These are phyloP conservation scores for Pythium grandisporangium DNA, from an alignment of 352 stramenopile genomes.

Conservation along the genomic window DNA sequence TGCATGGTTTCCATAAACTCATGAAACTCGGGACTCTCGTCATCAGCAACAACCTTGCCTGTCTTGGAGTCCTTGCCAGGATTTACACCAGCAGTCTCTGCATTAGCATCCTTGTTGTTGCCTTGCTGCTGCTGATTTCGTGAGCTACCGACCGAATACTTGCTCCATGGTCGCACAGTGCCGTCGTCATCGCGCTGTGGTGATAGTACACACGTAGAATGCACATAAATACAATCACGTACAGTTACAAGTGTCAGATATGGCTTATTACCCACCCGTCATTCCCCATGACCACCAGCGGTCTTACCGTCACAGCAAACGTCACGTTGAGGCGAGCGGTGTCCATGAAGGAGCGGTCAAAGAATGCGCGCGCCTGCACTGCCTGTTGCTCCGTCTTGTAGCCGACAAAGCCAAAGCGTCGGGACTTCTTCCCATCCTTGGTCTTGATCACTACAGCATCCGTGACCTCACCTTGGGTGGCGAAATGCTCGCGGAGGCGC, in stretches of 20 bases:
- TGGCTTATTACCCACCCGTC: no score
- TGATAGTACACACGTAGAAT: constrained; percentile 5
- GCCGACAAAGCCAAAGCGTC: constrained; percentile 79
- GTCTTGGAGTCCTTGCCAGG: constrained; percentile 22
- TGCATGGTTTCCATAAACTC: constrained; percentile 90
- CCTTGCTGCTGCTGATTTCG: constrained; percentile 26
- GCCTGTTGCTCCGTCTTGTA: constrained; percentile 68
- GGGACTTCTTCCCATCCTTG: constrained; percentile 82
- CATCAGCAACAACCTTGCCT: constrained; percentile 8
- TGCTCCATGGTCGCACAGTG: constrained; percentile 80
- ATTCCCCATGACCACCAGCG: no score
- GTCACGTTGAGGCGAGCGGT: constrained; percentile 82
- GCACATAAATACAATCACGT: no score
- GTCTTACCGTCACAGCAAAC: constrained; percentile 54
- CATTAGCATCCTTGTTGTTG: constrained; percentile 17
- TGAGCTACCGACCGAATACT: constrained; percentile 81
- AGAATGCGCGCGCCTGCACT: constrained; percentile 46
- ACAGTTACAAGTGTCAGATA: no score
- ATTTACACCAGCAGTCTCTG: no score
- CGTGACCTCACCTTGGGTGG: constrained; percentile 73
- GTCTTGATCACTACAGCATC: constrained; percentile 85
- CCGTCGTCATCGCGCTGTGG: constrained; percentile 34
- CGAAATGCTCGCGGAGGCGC: constrained; percentile 68
- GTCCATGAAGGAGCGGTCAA: constrained; percentile 87
- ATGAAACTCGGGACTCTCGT: constrained; percentile 56